Evolutionary conservation across 2,329 filamentous ascomycete genomes (phyloP).

Genomic region (Clonostachys byssicola): DNA sequence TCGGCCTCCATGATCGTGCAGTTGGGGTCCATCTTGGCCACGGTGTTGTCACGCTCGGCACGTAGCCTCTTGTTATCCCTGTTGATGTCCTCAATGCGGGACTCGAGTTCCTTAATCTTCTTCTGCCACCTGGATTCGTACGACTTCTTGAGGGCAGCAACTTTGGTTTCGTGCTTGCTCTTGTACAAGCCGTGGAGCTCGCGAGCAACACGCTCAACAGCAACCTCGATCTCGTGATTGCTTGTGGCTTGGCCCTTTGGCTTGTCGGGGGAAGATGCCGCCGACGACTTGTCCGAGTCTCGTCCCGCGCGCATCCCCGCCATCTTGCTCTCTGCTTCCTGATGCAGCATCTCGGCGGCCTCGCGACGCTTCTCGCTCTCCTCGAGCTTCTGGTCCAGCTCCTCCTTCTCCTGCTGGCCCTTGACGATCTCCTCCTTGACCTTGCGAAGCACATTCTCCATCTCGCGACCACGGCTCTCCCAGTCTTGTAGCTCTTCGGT

Average conservation of each 20-base stretch:
- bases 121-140: slow-evolving; percentile 90
- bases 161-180: slow-evolving; percentile 95
- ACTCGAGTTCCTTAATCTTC: slow-evolving; percentile 74
- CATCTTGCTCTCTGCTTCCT: slow-evolving; percentile 73
- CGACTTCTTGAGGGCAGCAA: slow-evolving; percentile 79
- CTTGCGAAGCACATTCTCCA: slow-evolving; percentile 75
- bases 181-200: slow-evolving; percentile 94
- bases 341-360: slow-evolving; percentile 70
- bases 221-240: slow-evolving; percentile 69
- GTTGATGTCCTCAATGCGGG: slow-evolving; percentile 61
- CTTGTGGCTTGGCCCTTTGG: slow-evolving; percentile 19
- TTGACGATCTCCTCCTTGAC: slow-evolving; percentile 79
- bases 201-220: slow-evolving; percentile 86
- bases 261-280: slow-evolving; percentile 30
- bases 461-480: slow-evolving; percentile 81
- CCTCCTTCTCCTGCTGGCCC: slow-evolving; percentile 76
- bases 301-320: slow-evolving; percentile 67
- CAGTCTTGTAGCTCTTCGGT: slow-evolving; percentile 74
- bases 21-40: slow-evolving; percentile 52
- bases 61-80: slow-evolving; percentile 74
- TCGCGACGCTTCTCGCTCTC: slow-evolving; percentile 72
- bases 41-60: slow-evolving; percentile 59
- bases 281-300: slow-evolving; percentile 24
- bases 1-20: slow-evolving; percentile 34
- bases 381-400: slow-evolving; percentile 70